Evolutionary conservation across 257 asterid genomes (phyloP), one percentile per base, ranked within the genome.

Genomic region (Solanum bulbocastanum): DNA sequence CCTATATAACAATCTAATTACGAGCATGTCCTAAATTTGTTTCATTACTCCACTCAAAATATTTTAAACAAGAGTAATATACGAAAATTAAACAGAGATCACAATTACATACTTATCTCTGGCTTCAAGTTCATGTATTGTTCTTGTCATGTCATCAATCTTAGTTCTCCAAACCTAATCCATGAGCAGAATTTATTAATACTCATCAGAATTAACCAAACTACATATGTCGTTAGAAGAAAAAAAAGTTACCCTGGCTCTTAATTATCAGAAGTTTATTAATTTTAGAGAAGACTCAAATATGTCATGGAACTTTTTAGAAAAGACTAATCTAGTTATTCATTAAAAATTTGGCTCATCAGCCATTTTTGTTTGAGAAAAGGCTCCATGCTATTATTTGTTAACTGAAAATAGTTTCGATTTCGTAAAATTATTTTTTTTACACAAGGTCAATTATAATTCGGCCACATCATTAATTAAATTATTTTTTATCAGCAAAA

Each of bases 141-240:
- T 90, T 90, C 93, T 93, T 44, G 86, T 91, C 87, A 93, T 6
- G 9, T 91, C 92, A 44, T 92, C 95, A 52, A 92, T 91, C 87
- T 91, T 93, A 83, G 90, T 92, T 87, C 91, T 92, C 94, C 94
- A 91, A 4, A 89, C 91, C 96, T 93, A 89, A 74, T 85, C 56
- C 46, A 87, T n/a, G 9, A 79, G 20, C 76, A 14, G 40, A 42
- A 39, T 74, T 69, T 30, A 30, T 30, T 30, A 27, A 30, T 16
- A 87, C 40, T 62, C 25, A 4, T 66, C 78, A 65, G 23, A 85
- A 8, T 8, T 82, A n/a, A 22, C 14, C 46, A 52, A 75, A 49
- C n/a, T 15, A 87, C 32, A 58, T 75, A 76, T 76, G n/a, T 58
- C 22, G 68, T 22, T 18, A 58, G 74, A 11, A 56, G 5, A 58